Evolutionary conservation across 805 yeast genomes (phyloP).

Genomic region (Sungouiozyma intestinalis): DNA sequence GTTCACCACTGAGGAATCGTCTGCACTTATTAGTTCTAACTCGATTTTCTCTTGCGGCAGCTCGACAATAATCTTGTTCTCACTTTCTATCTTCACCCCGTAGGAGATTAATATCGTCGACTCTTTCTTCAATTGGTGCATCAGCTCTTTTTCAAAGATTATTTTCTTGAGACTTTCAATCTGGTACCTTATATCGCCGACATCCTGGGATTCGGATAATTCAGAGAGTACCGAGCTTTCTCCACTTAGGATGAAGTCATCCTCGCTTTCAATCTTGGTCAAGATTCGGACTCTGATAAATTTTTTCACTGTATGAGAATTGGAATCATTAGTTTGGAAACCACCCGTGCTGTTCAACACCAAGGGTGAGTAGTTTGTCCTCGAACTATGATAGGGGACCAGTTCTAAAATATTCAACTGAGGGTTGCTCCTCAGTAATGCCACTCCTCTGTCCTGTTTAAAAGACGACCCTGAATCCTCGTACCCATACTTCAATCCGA

Average conservation of each 20-base stretch:
- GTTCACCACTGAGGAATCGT: slow-evolving; percentile 27
- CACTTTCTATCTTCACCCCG: slow-evolving; percentile 54
- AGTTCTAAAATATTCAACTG: slow-evolving; percentile 33
- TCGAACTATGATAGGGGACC: slow-evolving; percentile 23
- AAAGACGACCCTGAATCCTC: slow-evolving; percentile 83
- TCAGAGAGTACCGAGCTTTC: slow-evolving; percentile 32
- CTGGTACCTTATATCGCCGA: slow-evolving; percentile 38
- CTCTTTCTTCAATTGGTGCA: slow-evolving; percentile 67
- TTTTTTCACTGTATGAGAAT: slow-evolving; percentile 23
- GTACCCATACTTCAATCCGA: slow-evolving; percentile 84
- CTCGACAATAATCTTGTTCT: slow-evolving; percentile 55
- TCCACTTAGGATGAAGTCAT: slow-evolving; percentile 46
- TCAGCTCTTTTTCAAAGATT: slow-evolving; percentile 83
- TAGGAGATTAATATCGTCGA: slow-evolving; percentile 58
- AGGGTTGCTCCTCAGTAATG: slow-evolving; percentile 46
- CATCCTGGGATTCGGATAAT: slow-evolving; percentile 11
- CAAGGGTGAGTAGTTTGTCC: neutral
- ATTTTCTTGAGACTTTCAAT: slow-evolving; percentile 60
- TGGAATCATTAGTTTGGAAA: slow-evolving; percentile 13
- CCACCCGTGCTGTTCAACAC: neutral
- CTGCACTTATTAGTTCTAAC: slow-evolving; percentile 48
- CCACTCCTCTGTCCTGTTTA: slow-evolving; percentile 60
- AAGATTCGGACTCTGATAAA: slow-evolving; percentile 51
- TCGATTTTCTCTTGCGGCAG: slow-evolving; percentile 58
- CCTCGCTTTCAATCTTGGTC: slow-evolving; percentile 41